A percentile compares a stretch with the other conserved stretches of the same genome.
Evolutionary conservation across 164 flowering plant genomes (phyloP).

Genomic region (Hamamelis virginiana): DNA sequence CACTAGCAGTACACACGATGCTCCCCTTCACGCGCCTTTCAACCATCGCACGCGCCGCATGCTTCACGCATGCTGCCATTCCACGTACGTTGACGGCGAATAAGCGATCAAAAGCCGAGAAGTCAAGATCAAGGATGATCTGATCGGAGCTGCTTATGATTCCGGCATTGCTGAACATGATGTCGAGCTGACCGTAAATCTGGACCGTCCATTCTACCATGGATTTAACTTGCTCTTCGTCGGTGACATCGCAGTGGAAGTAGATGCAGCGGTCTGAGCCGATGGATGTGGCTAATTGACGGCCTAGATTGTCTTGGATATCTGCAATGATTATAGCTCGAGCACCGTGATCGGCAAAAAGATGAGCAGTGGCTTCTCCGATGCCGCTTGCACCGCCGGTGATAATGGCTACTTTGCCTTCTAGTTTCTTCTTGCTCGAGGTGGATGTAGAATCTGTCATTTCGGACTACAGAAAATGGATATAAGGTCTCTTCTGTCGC

Average conservation of each 20-base stretch:
- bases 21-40: slow-evolving; percentile 32
- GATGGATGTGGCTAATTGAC: slow-evolving; percentile 29
- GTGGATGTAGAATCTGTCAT: too few species aligned
- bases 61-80: slow-evolving; percentile 46
- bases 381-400: slow-evolving; percentile 53
- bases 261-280: slow-evolving; percentile 23
- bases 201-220: slow-evolving; percentile 27
- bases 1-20: slow-evolving; percentile 52
- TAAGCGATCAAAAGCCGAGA: slow-evolving; percentile 21
- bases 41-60: slow-evolving; percentile 57
- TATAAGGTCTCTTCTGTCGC: too few species aligned
- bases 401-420: slow-evolving; percentile 47
- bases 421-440: slow-evolving; percentile 13
- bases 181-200: slow-evolving; percentile 31
- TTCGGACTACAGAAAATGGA: too few species aligned
- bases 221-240: slow-evolving; percentile 37
- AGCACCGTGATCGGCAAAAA: slow-evolving; percentile 34
- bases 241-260: slow-evolving; percentile 38
- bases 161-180: slow-evolving; percentile 55
- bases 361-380: slow-evolving; percentile 33
- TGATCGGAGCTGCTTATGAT: slow-evolving; percentile 12
- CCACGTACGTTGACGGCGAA: slow-evolving; percentile 39
- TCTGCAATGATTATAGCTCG: slow-evolving; percentile 35
- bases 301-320: slow-evolving; percentile 40
- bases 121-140: slow-evolving; percentile 34